These are phyloP conservation scores for Mortierella alpina DNA, from an alignment of 192 early-diverging fungal species.

Conservation along the genomic window DNA sequence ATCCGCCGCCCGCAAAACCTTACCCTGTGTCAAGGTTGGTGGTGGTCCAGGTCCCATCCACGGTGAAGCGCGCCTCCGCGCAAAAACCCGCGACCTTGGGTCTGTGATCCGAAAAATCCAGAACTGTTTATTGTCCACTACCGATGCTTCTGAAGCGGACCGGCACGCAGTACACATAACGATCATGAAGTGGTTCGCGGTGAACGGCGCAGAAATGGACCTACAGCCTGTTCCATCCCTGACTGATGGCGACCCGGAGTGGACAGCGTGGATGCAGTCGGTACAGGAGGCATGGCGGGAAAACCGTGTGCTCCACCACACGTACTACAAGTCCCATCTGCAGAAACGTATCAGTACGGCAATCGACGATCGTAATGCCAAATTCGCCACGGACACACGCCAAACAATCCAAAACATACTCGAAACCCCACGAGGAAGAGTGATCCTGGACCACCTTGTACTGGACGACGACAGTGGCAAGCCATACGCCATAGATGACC, in stretches of 20 bases:
- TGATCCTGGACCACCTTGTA: constrained; percentile 4
- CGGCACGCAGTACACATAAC: too few relatives aligned
- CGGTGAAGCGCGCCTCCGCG: not conserved
- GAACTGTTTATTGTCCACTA: not conserved
- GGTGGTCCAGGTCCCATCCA: constrained; percentile 1
- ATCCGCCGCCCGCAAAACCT: not conserved
- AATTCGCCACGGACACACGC: not conserved
- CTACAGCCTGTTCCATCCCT: not conserved
- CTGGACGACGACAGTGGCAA: not conserved
- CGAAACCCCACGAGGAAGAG: not conserved
- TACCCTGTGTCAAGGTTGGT: not conserved
- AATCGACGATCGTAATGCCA: constrained; percentile 1
- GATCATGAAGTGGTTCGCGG: not conserved
- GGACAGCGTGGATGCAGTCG: not conserved
- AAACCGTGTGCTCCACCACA: not conserved
- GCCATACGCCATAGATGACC: constrained; percentile 13
- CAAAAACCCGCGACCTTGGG: constrained; percentile 5
- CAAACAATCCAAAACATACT: constrained; percentile 12
- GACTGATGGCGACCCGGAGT: not conserved
- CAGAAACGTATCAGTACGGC: constrained; percentile 1
- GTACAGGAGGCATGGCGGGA: not conserved
- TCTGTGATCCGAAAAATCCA: not conserved
- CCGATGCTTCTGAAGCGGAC: too few relatives aligned
- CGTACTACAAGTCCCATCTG: not conserved
- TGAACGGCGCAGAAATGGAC: not conserved